Percentiles rank a stretch among this genome's conserved stretches.
phyloP scores from a whole-genome alignment of 78 protist species.

The Isochrysis galbana region DNA sequence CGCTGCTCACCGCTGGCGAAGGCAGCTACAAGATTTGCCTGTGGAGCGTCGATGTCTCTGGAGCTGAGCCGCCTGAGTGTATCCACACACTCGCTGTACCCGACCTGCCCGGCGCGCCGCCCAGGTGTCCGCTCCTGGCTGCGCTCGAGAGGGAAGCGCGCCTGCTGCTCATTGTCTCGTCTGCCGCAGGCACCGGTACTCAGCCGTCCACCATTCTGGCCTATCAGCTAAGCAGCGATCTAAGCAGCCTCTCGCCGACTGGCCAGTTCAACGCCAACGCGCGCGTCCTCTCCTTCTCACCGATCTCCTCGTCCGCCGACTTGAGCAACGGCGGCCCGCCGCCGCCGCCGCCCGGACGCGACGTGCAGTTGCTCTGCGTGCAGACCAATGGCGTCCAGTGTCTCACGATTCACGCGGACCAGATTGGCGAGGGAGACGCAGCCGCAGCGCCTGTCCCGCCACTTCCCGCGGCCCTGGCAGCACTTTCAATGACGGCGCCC shows the following conservation, averaged over 20 bases:
- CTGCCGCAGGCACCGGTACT: neutral
- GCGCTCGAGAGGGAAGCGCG: neutral
- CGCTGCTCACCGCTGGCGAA: too few species aligned
- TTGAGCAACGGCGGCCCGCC: too few species aligned
- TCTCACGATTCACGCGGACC: neutral
- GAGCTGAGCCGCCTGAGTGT: too few species aligned
- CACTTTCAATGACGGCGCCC: neutral
- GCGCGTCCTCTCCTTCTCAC: neutral
- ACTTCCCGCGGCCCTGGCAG: neutral
- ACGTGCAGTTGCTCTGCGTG: neutral
- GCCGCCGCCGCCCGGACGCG: neutral
- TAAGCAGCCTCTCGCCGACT: neutral
- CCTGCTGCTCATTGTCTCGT: neutral
- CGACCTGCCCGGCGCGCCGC: too few species aligned
- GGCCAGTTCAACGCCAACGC: neutral
- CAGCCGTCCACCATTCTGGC: neutral
- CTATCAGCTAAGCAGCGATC: neutral
- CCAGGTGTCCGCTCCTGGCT: neutral
- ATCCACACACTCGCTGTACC: too few species aligned
- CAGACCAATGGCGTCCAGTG: neutral
- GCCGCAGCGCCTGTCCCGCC: neutral
- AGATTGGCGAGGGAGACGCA: neutral
- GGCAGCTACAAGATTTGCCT: too few species aligned
- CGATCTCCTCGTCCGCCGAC: neutral
- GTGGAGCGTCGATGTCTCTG: too few species aligned